Base-by-base conservation (phyloP, 2,329 filamentous ascomycete genomes). In the Colletotrichum cuscutae region DNA sequence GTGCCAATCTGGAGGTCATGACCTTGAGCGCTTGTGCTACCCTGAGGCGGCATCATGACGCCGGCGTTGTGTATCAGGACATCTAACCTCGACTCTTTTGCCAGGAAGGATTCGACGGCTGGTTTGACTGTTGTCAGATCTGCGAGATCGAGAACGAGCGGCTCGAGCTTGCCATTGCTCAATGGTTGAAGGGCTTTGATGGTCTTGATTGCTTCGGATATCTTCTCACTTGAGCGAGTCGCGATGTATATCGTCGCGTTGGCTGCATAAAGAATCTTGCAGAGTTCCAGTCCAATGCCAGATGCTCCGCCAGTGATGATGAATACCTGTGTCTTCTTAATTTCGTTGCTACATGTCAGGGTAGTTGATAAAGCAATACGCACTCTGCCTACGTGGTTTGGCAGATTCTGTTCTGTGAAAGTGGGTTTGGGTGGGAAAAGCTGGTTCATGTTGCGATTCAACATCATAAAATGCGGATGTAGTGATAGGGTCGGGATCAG, bases 401-500 rank as follows among this genome's bases (percentile, higher is more conserved):
- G 19, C 3, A 49, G 19, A 22, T 22, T 22, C 19, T 49, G 7
- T n/a, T 49, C 42, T 49, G 42, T 49, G 19, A 49, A 49, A 11
- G 42, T 2, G 6, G 42, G 42, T 11, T 49, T 49, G 3, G 42
- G 42, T 4, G 42, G 42, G 8, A 49, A 49, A 49, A 49, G 42
- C 19, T 49, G 42, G 19, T 49, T 49, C 19, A 49, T n/a, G 8
- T 49, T 49, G 19, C 42, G 42, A 22, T 49, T 49, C 1, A 49
- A 22, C 42, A 49, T 49, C 19, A 9, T n/a, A 3, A 15, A n/a
- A n/a, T 46, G 19, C 7, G 19, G 42, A 46, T 15, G 7, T n/a
- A 0, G 42, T n/a, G 3, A 8, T n/a, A 11, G 19, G 19, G 19
- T 1, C 4, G 1, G 7, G 3, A 11, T 49, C 42, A 11, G 9